These are phyloP conservation scores for Lithohypha guttulata DNA, from an alignment of 2,329 filamentous ascomycete genomes.

Conservation along the genomic window DNA sequence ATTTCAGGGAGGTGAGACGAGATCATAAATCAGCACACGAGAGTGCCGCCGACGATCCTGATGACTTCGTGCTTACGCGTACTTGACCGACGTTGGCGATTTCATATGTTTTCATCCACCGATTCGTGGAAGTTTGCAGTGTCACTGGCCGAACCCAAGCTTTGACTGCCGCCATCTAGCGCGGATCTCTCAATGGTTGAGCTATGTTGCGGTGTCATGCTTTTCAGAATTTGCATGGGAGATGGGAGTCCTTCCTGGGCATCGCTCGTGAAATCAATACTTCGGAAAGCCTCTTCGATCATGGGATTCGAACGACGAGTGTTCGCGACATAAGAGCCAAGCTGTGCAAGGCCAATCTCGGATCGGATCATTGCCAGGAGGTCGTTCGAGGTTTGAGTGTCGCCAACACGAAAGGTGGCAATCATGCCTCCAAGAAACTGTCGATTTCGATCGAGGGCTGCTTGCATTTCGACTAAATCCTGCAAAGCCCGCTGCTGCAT, in stretches of 20 bases:
- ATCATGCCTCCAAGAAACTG: conserved; percentile 21
- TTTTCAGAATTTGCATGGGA: conserved; percentile 11
- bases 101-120: no score
- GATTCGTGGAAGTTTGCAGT: no score
- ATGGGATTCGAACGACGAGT: conserved; percentile 16
- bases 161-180: no score
- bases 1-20: no score
- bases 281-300: conserved; percentile 16
- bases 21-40: no score
- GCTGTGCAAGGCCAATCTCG: conserved; percentile 18
- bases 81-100: no score
- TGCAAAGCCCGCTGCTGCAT: conserved; percentile 20
- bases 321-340: conserved; percentile 21
- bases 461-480: conserved; percentile 17
- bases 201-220: no score
- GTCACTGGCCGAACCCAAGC: no score
- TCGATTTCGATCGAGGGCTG: conserved; percentile 15
- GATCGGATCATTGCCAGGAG: conserved; percentile 17
- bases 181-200: no score
- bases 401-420: conserved; percentile 18
- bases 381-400: conserved; percentile 12
- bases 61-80: no score
- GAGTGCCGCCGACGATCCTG: no score
- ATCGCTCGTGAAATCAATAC: conserved; percentile 19
- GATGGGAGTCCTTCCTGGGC: conserved; percentile 16